Base-by-base conservation (phyloP, 1,284 basidiomycete genomes). In the Uromyces viciae-fabae region DNA sequence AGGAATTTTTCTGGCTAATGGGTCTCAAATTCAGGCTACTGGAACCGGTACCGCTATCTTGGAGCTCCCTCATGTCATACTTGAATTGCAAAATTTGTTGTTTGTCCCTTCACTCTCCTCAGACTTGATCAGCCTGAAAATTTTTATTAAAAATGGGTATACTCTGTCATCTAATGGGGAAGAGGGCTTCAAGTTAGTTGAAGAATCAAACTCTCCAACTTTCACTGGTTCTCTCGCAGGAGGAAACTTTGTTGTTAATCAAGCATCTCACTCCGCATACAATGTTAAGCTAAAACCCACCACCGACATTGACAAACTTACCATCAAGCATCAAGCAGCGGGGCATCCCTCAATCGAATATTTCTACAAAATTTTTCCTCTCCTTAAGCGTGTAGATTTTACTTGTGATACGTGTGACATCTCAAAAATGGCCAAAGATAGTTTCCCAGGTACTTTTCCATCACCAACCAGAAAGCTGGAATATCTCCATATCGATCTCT, bases 361-460 rank as follows among this genome's bases (percentile, higher is more conserved):
- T 28, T 28, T 56, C 54, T 4, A 56, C 19, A 71, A 46, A 71
- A 71, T 71, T 38, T 71, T 52, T 28, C 69, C 69, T 17, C 46
- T 49, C 22, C 9, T 68, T 25, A 4, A 40, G 19, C 36, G 52
- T 25, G 25, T 72, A 8, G 69, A 72, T 31, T 72, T 72, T 38
- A 72, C 69, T 28, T 72, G 69, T 25, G 19, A 25, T n/a, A 31
- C 69, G 15, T 72, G 69, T 31, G 17, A 31, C 17, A 22, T 52
- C 28, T 49, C 69, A 22, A 54, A 54, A 72, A 1, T 28, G 3
- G 25, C 46, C 33, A 49, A 54, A 43, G 66, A 43, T n/a, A 28
- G 14, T 11, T 71, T 71, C 31, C 68, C 42, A 15, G 68, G 42
- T 3, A 71, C 36, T 40, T 52, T 46, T 22, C 42, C 68, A 19